phyloP scores from a whole-genome alignment of 306 rosid genomes.

The Gastrolobium bilobum region DNA sequence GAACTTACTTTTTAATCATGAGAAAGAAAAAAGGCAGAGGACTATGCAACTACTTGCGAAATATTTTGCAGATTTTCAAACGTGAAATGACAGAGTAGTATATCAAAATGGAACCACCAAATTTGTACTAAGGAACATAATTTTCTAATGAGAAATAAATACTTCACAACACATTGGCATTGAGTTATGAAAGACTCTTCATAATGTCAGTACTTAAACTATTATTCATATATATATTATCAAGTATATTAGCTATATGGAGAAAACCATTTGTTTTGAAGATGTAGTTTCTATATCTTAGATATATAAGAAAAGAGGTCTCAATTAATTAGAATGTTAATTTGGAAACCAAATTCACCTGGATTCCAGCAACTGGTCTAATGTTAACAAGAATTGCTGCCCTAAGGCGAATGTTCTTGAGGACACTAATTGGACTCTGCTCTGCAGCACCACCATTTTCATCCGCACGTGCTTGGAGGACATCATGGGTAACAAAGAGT shows the following conservation, averaged over 20 bases:
- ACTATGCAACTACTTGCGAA: neutral
- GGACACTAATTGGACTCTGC: neutral
- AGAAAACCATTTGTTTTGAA: neutral
- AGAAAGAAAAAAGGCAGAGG: neutral
- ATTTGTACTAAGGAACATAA: neutral
- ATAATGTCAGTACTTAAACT: neutral
- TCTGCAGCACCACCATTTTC: conserved; percentile 3
- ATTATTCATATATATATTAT: neutral
- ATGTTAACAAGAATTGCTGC: conserved; percentile 64
- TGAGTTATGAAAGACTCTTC: neutral
- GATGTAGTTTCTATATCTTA: neutral
- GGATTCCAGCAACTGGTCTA: conserved; percentile 66
- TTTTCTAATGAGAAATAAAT: neutral
- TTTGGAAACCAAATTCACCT: conserved; percentile 53
- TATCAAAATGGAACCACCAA: neutral
- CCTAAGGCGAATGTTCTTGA: conserved; percentile 56
- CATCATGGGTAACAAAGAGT: neutral
- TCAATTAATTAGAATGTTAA: neutral
- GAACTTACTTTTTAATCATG: conserved; percentile 15
- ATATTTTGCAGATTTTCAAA: neutral
- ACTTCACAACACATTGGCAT: neutral
- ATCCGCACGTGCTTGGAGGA: conserved; percentile 25
- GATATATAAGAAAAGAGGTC: neutral
- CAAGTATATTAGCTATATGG: neutral
- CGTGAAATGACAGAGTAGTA: neutral